Evolutionary conservation across 1,139 yeast genomes (phyloP).

Genomic region (Pichia sp.): DNA sequence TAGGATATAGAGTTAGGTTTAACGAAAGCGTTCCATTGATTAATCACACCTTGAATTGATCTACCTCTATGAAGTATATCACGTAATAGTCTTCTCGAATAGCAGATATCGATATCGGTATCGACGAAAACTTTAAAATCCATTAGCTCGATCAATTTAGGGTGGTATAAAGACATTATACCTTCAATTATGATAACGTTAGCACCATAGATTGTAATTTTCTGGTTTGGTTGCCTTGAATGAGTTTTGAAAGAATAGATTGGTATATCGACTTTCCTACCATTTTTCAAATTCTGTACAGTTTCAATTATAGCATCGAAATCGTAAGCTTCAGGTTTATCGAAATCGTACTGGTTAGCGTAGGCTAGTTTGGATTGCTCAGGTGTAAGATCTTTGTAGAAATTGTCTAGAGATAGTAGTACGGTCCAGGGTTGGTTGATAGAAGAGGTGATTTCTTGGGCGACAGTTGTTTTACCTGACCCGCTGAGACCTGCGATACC

Average conservation of each 20-base stretch:
- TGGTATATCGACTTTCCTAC: conserved; percentile 62
- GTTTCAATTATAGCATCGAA: conserved; percentile 62
- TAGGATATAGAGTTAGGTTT: conserved; percentile 82
- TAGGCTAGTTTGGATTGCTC: conserved; percentile 64
- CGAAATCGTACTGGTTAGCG: conserved; percentile 68
- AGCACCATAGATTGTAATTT: conserved; percentile 83
- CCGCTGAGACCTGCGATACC: conserved; percentile 96
- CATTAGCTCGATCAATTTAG: conserved; percentile 63
- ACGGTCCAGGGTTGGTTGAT: conserved; percentile 95
- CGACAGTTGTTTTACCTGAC: conserved; percentile 91
- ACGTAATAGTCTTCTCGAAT: conserved; percentile 78
- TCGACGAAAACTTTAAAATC: conserved; percentile 87
- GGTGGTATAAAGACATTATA: conserved; percentile 72
- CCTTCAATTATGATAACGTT: conserved; percentile 91
- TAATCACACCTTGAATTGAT: conserved; percentile 70
- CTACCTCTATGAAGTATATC: conserved; percentile 84
- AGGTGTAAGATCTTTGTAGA: conserved; percentile 63
- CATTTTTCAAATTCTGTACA: conserved; percentile 54
- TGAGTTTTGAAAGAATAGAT: conserved; percentile 78
- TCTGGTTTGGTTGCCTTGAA: conserved; percentile 54
- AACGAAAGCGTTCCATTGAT: conserved; percentile 86
- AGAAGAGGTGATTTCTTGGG: conserved; percentile 71
- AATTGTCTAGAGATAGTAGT: conserved; percentile 83
- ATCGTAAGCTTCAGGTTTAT: conserved; percentile 76
- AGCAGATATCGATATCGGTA: conserved; percentile 86